phyloP scores from a whole-genome alignment of 1,284 basidiomycete species.

The Amylostereum chailletii region DNA sequence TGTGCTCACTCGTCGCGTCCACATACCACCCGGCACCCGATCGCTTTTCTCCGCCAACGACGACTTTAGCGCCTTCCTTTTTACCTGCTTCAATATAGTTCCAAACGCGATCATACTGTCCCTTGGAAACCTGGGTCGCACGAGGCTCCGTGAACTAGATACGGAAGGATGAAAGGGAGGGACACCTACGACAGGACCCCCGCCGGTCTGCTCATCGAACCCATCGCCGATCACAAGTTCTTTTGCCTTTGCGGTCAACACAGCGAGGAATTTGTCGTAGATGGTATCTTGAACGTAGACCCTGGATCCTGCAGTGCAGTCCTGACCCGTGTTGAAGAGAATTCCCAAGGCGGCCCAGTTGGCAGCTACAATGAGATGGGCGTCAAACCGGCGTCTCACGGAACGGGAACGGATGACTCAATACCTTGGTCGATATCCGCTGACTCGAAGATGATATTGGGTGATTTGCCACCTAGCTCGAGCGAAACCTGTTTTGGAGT shows the following conservation, averaged over 20 bases:
- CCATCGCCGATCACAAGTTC: conserved; percentile 73
- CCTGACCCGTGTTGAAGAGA: conserved; percentile 79
- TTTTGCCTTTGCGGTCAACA: conserved; percentile 63
- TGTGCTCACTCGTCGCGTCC: conserved; percentile 61
- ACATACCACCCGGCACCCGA: conserved; percentile 64
- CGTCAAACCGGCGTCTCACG: not conserved
- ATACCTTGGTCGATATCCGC: conserved; percentile 74
- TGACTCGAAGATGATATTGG: conserved; percentile 78
- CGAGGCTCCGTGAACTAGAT: not conserved
- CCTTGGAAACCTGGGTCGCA: conserved; percentile 58
- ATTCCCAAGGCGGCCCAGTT: conserved; percentile 81
- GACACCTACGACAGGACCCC: conserved; percentile 69
- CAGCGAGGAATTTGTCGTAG: conserved; percentile 73
- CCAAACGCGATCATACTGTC: conserved; percentile 86
- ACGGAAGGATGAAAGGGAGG: not conserved
- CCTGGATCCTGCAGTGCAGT: conserved; percentile 83
- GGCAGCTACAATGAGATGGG: conserved; percentile 44
- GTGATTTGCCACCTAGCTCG: conserved; percentile 95
- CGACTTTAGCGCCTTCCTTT: conserved; percentile 72
- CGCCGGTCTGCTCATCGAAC: conserved; percentile 64
- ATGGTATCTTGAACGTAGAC: conserved; percentile 80
- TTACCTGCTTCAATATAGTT: conserved; percentile 85
- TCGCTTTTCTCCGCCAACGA: conserved; percentile 74
- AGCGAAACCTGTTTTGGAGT: conserved; percentile 59
- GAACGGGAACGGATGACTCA: not conserved